Evolutionary conservation across 345 rosid genomes (phyloP), one percentile per base, ranked within the genome.

Genomic region (Ailanthus altissimus): DNA sequence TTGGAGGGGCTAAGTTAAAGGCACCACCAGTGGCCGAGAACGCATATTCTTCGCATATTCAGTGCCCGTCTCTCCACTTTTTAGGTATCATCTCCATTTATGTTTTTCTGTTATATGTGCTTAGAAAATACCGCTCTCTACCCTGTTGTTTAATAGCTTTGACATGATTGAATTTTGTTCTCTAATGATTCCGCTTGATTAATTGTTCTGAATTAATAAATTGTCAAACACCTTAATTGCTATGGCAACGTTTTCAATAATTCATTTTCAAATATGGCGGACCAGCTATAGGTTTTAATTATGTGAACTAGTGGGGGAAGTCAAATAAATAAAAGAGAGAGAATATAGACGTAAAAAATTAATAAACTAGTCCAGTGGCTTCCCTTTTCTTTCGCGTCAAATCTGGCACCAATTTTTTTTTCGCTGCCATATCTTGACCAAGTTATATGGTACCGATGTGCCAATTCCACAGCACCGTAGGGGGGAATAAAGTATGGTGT

Each of bases 1-100:
- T 95, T 21, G 98, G 97, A 32, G 99, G 99, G 25, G 99, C 89
- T 12, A 89, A 60, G 83, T 86, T 95, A 38, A 86, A 4, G 79
- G 66, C 86, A 0, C 80, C 83, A 15, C 82, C 87, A 23, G 76
- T 93, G 79, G 89, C 85, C 0, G 88, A 88, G 60, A 74, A 83
- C 3, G 96, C 98, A 8, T 93, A 93, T 66, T 49, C 87, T 11
- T 84, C 90, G 65, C 90, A 90, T 2, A 72, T 95, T 12, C 79
- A 81, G 3, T 84, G 83, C 78, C 89, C 82, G 13, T 90, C 98
- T 63, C 86, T 94, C 72, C 98, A 94, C 76, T 90, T 94, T 73
- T 58, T 92, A 81, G 98, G 98, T 91, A 82, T 36, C 11, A 47
- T 25, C 54, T 21, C 18, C 71, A 9, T 26, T 16, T 28, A 23